Evolutionary conservation across 2,329 filamentous ascomycete species (phyloP).

Genomic region (Alternaria arborescens): DNA sequence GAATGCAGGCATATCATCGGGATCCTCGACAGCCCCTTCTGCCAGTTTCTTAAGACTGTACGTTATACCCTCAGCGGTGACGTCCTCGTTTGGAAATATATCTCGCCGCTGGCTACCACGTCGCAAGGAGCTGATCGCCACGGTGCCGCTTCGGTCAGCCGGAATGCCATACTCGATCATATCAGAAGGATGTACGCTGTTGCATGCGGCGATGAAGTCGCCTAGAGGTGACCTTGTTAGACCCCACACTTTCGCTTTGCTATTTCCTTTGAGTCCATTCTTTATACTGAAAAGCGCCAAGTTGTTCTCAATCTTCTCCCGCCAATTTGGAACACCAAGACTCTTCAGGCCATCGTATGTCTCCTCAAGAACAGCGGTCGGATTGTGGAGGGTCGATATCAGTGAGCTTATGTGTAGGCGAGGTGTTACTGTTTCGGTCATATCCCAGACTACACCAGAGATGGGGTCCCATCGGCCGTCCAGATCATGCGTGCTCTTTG

Average conservation of each 20-base stretch:
- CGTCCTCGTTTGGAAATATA: constrained; percentile 27
- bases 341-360: constrained; percentile 24
- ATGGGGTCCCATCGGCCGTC: constrained; percentile 55
- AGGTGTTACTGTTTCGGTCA: constrained; percentile 20
- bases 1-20: constrained; percentile 31
- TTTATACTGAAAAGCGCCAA: constrained; percentile 58
- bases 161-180: constrained; percentile 65
- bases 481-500: constrained; percentile 41
- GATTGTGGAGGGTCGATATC: constrained; percentile 44
- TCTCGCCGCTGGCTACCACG: constrained; percentile 27
- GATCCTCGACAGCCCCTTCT: constrained; percentile 41
- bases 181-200: constrained; percentile 64
- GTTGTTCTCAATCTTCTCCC: constrained; percentile 49
- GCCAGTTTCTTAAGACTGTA: constrained; percentile 48
- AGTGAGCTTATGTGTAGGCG: constrained; percentile 51
- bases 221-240: constrained; percentile 58
- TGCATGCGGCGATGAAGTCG: constrained; percentile 59
- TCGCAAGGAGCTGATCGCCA: constrained; percentile 43
- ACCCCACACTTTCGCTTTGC: constrained; percentile 63
- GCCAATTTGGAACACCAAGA: constrained; percentile 48
- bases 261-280: constrained; percentile 60
- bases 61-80: constrained; percentile 44
- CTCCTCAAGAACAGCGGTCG: constrained; percentile 41
- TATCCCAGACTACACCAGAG: constrained; percentile 48
- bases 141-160: constrained; percentile 54